A percentile compares a stretch with the other conserved stretches of the same genome.
These are phyloP conservation scores for Ceriops decandra DNA, from an alignment of 345 rosid genomes.

Conservation along the genomic window DNA sequence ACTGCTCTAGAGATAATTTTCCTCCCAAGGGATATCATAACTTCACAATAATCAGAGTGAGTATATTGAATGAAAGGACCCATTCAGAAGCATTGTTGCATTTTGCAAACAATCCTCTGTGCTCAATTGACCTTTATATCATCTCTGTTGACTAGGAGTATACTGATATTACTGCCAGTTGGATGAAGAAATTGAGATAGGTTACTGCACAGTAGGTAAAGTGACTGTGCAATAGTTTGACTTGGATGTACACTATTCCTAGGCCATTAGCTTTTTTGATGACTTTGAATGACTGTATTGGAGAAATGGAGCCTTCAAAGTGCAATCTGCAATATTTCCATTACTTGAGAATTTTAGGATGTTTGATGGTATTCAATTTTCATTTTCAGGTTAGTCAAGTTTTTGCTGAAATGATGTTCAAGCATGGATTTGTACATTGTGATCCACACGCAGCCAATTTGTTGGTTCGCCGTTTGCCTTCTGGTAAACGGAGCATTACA, in stretches of 20 bases:
- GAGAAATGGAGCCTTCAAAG: background rate
- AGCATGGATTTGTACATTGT: slow-evolving; percentile 95
- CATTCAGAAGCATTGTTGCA: background rate
- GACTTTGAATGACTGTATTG: too few species aligned
- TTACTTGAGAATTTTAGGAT: slow-evolving; percentile 1
- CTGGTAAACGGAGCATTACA: slow-evolving; percentile 45
- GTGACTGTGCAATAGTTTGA: background rate
- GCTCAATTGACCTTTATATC: too few species aligned
- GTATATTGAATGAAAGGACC: background rate
- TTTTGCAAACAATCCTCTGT: background rate
- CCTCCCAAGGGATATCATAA: too few species aligned
- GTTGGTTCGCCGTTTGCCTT: slow-evolving; percentile 77
- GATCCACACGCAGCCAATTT: slow-evolving; percentile 98
- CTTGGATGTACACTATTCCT: background rate
- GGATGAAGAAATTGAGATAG: background rate
- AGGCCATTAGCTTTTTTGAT: background rate
- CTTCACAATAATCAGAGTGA: background rate
- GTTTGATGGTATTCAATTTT: slow-evolving; percentile 3
- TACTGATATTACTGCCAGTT: too few species aligned
- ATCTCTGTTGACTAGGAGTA: background rate
- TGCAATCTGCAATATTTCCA: background rate
- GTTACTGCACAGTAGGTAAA: background rate
- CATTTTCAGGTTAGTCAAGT: slow-evolving; percentile 68
- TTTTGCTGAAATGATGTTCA: slow-evolving; percentile 97
- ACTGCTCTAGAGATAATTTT: too few species aligned